These are phyloP conservation scores for Uronychia setigera DNA, from an alignment of 73 alveolate genomes.

Conservation along the genomic window DNA sequence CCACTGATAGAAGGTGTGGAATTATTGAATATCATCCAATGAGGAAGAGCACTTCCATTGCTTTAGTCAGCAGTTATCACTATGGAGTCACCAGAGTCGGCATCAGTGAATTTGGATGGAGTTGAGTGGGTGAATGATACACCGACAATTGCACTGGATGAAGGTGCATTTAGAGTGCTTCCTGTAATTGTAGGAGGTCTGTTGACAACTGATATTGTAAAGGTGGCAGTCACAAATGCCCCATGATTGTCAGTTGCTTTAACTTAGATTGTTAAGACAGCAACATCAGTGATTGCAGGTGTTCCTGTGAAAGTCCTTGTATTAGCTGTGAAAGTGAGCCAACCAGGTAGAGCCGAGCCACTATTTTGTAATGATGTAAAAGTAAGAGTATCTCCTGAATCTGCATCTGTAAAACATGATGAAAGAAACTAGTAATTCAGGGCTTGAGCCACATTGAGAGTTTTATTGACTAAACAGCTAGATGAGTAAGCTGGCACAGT, in stretches of 20 bases:
- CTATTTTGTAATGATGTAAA: background rate
- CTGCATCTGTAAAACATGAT: background rate
- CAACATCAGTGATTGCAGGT: too few species aligned
- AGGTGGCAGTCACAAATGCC: too few species aligned
- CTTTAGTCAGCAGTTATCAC: background rate
- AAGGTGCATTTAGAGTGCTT: background rate
- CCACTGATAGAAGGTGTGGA: slow-evolving; percentile 1
- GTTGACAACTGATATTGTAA: too few species aligned
- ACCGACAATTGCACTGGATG: background rate
- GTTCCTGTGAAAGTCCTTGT: too few species aligned
- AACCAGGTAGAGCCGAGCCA: slow-evolving; percentile 13
- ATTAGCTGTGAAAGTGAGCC: slow-evolving; percentile 18
- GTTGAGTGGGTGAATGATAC: background rate
- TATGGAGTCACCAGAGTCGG: slow-evolving; percentile 3
- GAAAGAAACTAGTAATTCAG: background rate
- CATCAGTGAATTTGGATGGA: slow-evolving; percentile 10
- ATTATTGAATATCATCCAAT: slow-evolving; percentile 4
- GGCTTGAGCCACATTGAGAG: background rate
- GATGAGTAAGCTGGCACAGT: slow-evolving; percentile 1
- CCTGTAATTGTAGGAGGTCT: background rate
- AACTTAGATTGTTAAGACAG: too few species aligned
- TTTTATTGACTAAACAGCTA: background rate
- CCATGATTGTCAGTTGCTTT: too few species aligned
- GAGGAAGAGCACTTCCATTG: slow-evolving; percentile 3
- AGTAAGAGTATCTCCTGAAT: slow-evolving; percentile 8